These are phyloP conservation scores for Bigelowiella natans DNA, from an alignment of 78 protist genomes.

Conservation along the genomic window DNA sequence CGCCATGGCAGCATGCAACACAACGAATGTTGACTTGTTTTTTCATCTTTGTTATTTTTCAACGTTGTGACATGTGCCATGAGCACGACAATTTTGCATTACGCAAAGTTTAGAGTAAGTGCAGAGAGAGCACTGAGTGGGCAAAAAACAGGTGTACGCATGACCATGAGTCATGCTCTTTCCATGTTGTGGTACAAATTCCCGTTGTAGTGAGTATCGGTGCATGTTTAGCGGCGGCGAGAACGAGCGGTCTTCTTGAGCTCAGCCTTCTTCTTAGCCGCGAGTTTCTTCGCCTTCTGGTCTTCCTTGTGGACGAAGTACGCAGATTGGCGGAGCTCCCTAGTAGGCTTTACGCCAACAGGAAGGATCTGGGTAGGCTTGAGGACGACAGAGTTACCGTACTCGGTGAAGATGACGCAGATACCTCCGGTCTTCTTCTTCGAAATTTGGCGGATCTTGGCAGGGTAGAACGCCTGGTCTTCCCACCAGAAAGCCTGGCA, in stretches of 20 bases:
- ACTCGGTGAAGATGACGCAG: not conserved
- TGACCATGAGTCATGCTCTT: too few relatives aligned
- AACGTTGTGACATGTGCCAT: too few relatives aligned
- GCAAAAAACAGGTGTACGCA: too few relatives aligned
- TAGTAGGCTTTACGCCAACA: not conserved
- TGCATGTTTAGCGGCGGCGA: too few relatives aligned
- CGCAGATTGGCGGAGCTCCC: not conserved
- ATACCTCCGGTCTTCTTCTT: not conserved
- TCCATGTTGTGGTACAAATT: too few relatives aligned
- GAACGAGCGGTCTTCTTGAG: not conserved
- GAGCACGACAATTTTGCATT: too few relatives aligned
- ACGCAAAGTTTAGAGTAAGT: too few relatives aligned
- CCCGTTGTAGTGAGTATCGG: too few relatives aligned
- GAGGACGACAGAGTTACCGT: not conserved
- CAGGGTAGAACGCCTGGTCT: not conserved
- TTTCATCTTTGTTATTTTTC: too few relatives aligned
- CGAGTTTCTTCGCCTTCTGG: not conserved
- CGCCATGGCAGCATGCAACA: too few relatives aligned
- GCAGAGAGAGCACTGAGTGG: too few relatives aligned
- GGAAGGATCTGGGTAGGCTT: not conserved
- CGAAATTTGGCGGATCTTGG: not conserved
- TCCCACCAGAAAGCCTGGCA: not conserved
- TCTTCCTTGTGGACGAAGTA: not conserved
- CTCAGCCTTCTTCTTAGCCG: not conserved
- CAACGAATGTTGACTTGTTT: too few relatives aligned